Evolutionary conservation across 208 protist genomes (phyloP), one percentile per base, ranked within the genome.

Genomic region (Phytomonas sp.): DNA sequence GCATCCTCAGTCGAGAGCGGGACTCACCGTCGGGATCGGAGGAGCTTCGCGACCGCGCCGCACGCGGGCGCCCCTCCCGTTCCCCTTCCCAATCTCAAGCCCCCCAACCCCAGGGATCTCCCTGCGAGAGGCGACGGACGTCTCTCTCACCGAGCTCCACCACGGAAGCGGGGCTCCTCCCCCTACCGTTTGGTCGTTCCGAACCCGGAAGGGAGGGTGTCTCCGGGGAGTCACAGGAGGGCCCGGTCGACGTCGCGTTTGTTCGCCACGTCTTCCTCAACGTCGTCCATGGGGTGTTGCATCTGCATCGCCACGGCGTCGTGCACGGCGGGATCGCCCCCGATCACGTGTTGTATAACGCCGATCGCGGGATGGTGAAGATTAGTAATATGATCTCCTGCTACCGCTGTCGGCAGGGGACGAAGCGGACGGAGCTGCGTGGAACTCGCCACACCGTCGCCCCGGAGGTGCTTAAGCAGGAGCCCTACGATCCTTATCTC

Each of bases 371-470:
- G 26, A 73, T 83, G 15, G 78, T 91, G 36, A 86, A 89, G 60
- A 82, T 96, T 34, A 81, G 86, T 40, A 87, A 87, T 60, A 79
- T 96, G 30, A 78, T 93, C 33, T 91, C 84, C 9, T 91, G 86
- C 59, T 84, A 71, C 46, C 80, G 81, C 68, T 87, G 82, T 43
- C 63, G 71, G 63, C 83, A 69, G 15, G 86, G 84, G 4, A 77
- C 79, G 34, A 72, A 78, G 0, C 70, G 84, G 66, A 63, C 69
- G 26, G 87, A 88, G 32, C 76, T 94, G 59, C 83, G 85, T 30
- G 91, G 91, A 33, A 93, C 91, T 29, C 79, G 77, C 31, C 87
- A 92, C 73, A 94, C 88, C 7, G 91, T 96, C n/a, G 86, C 91
- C 2, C 91, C 91, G 28, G 87, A 96, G 73, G 80, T 92, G 29